Conservation (phyloP, 2,329 filamentous ascomycete species). For the Laburnicola sp. region DNA sequence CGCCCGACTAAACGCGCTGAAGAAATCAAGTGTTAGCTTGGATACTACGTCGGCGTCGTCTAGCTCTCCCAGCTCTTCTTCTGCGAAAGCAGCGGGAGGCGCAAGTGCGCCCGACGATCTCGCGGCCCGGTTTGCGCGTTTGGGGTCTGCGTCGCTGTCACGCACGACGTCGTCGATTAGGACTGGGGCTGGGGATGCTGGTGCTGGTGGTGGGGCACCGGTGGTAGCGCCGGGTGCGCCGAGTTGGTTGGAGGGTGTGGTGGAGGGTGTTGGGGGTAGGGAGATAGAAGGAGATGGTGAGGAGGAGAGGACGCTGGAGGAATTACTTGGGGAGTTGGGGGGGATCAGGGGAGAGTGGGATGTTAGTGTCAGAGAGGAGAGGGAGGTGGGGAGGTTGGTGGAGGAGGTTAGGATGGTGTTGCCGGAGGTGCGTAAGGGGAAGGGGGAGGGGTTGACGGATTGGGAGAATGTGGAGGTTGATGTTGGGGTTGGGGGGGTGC, state of each 20-base stretch:
- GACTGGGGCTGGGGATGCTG: no score
- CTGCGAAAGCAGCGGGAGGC: no score
- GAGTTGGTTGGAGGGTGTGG: constrained; percentile 38
- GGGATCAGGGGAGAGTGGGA: constrained; percentile 46
- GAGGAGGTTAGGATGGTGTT: constrained; percentile 48
- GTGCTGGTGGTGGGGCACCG: constrained; percentile 22
- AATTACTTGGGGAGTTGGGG: constrained; percentile 49
- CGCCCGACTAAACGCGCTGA: constrained; percentile 54
- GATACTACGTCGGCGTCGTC: constrained; percentile 27
- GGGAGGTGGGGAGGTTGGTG: constrained; percentile 47
- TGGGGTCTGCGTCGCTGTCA: constrained; percentile 36
- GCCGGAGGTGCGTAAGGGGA: constrained; percentile 34
- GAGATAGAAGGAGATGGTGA: constrained; percentile 37
- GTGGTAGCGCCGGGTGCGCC: constrained; percentile 37
- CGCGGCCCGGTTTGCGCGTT: constrained; percentile 43
- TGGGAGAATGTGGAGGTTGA: constrained; percentile 41
- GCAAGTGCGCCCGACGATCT: constrained; percentile 31
- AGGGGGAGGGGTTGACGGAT: constrained; percentile 29
- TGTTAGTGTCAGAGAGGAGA: constrained; percentile 45
- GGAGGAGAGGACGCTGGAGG: constrained; percentile 53
- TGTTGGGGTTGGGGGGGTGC: constrained; percentile 28
- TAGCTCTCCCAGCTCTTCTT: constrained; percentile 6
- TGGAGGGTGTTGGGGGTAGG: constrained; percentile 33
- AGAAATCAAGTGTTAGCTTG: constrained; percentile 48
- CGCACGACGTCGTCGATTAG: no score